These are phyloP conservation scores for Nakazawaea siamensis DNA, from an alignment of 805 yeast genomes.

Conservation along the genomic window DNA sequence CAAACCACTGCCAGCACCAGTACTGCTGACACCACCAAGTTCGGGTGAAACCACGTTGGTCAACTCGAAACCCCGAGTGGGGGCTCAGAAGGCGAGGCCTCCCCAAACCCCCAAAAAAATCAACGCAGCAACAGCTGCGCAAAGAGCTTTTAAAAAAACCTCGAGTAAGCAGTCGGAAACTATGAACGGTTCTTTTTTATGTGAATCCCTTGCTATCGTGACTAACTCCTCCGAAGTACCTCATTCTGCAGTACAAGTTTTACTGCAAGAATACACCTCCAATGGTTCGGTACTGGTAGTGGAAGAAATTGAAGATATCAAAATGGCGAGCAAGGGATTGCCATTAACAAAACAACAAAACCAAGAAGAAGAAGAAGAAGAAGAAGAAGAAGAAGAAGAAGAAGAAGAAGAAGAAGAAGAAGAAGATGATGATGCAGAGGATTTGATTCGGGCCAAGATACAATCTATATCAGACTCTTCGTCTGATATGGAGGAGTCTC, in stretches of 20 bases:
- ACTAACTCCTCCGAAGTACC: not conserved
- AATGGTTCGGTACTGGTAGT: not conserved
- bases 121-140: conserved; percentile 1
- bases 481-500: not conserved
- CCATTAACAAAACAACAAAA: not conserved
- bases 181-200: conserved; percentile 6
- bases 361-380: not conserved
- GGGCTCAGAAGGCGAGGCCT: conserved; percentile 12
- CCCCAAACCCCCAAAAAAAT: conserved; percentile 6
- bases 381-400: not conserved
- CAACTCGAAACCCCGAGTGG: not conserved
- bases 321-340: conserved; percentile 10
- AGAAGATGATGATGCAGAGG: conserved; percentile 1
- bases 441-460: not conserved
- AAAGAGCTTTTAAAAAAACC: not conserved
- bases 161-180: not conserved
- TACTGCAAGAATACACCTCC: conserved; percentile 3
- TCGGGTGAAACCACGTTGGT: not conserved
- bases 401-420: not conserved
- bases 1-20: not conserved
- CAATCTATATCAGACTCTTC: conserved; percentile 6
- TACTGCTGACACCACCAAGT: conserved; percentile 4
- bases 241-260: conserved; percentile 4
- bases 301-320: conserved; percentile 8
- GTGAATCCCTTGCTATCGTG: conserved; percentile 9